Conservation (phyloP, 192 early-diverging fungal genomes). For the Coemansia javaensis region DNA sequence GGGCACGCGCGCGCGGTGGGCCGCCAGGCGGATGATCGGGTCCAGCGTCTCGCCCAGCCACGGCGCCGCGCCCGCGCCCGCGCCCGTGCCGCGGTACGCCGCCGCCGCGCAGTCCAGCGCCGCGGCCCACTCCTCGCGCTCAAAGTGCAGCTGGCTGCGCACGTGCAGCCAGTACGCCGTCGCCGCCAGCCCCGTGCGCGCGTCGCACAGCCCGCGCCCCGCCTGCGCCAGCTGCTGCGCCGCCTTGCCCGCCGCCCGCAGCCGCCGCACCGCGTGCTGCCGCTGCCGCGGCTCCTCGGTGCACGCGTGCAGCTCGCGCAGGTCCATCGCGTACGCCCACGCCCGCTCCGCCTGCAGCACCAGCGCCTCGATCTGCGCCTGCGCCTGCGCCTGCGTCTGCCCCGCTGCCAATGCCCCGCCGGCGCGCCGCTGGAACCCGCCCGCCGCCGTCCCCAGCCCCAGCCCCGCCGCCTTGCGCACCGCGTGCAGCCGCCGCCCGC, state of each 20-base stretch:
- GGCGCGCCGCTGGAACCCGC: slow-evolving; percentile 13
- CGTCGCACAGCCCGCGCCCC: slow-evolving; percentile 10
- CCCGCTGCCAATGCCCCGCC: too few relatives aligned
- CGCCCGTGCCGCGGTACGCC: slow-evolving; percentile 16
- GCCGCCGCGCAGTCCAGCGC: slow-evolving; percentile 37
- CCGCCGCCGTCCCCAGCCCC: slow-evolving; percentile 23
- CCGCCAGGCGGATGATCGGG: slow-evolving; percentile 38
- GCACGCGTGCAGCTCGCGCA: slow-evolving; percentile 39
- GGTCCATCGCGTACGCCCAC: slow-evolving; percentile 48
- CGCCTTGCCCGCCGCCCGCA: slow-evolving; percentile 29
- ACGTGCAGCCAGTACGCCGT: slow-evolving; percentile 41
- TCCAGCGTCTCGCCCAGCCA: slow-evolving; percentile 25
- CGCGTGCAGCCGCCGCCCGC: slow-evolving; percentile 29
- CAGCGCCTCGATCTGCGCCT: slow-evolving; percentile 33
- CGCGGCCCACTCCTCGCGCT: slow-evolving; percentile 33
- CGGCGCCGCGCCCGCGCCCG: too few relatives aligned
- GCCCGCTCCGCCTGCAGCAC: slow-evolving; percentile 43
- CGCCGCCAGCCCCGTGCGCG: slow-evolving; percentile 19
- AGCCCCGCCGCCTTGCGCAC: slow-evolving; percentile 37
- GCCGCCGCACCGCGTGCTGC: slow-evolving; percentile 37
- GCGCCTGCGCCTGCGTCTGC: too few relatives aligned
- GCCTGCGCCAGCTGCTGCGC: slow-evolving; percentile 16
- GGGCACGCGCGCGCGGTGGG: slow-evolving; percentile 31
- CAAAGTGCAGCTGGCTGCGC: slow-evolving; percentile 31
- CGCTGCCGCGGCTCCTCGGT: slow-evolving; percentile 48